phyloP scores from a whole-genome alignment of 2,329 filamentous ascomycete species.

The Exophiala mesophila region DNA sequence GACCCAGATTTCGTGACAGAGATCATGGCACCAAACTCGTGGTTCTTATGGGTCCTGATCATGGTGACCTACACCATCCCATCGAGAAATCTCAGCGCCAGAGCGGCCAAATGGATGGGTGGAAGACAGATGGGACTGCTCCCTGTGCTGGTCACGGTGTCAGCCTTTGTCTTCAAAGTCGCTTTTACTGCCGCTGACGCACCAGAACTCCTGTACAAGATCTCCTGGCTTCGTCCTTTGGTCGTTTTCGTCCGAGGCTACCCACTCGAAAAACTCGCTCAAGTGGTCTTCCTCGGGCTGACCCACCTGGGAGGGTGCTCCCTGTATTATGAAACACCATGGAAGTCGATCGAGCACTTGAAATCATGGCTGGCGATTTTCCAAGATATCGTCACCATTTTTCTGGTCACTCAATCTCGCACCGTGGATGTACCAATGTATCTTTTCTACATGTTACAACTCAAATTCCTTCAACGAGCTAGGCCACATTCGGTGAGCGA shows the following conservation, averaged over 20 bases:
- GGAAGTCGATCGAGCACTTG: constrained; percentile 12
- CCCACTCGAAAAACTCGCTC: constrained; percentile 41
- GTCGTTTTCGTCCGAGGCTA: constrained; percentile 33
- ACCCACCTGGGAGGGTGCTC: constrained; percentile 29
- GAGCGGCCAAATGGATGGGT: constrained; percentile 24
- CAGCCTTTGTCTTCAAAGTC: constrained; percentile 79
- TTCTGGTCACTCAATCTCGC: constrained; percentile 82
- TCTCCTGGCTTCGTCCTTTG: constrained; percentile 32
- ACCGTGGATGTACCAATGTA: constrained; percentile 81
- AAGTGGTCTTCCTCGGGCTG: constrained; percentile 48
- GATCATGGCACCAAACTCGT: constrained; percentile 60
- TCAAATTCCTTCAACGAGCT: constrained; percentile 48
- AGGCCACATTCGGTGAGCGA: constrained; percentile 45
- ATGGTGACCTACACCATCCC: constrained; percentile 63
- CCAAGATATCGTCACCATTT: constrained; percentile 68
- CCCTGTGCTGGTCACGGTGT: constrained; percentile 38
- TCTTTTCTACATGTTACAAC: constrained; percentile 64
- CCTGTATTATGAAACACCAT: constrained; percentile 24
- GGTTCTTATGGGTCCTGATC: constrained; percentile 70
- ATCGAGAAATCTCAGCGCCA: constrained; percentile 41
- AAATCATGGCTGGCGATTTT: constrained; percentile 34
- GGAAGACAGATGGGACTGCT: constrained; percentile 22
- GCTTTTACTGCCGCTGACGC: constrained; percentile 83
- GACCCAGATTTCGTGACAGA: constrained; percentile 76
- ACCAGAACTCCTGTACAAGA: constrained; percentile 63